Conservation (phyloP, 441 rosid genomes). For the Dalechampia spathulata region DNA sequence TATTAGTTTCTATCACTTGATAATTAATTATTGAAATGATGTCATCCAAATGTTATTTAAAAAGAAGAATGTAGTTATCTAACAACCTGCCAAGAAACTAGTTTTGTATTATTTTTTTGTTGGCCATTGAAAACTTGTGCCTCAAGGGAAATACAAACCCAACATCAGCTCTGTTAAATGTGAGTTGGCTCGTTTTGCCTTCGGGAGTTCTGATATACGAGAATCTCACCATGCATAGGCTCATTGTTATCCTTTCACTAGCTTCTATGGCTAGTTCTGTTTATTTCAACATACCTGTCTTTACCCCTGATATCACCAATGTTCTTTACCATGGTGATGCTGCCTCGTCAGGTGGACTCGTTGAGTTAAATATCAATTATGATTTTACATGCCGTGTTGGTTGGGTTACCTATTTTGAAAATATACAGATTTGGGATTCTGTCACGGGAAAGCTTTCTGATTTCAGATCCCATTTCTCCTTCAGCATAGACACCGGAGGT, state of each 20-base stretch:
- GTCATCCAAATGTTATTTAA: too few species aligned
- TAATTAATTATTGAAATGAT: too few species aligned
- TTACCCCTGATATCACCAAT: slow-evolving; percentile 7
- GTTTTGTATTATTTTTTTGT: too few species aligned
- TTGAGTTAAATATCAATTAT: slow-evolving; percentile 26
- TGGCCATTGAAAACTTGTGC: too few species aligned
- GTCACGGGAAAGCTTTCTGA: slow-evolving; percentile 24
- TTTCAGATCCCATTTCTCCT: slow-evolving; percentile 39
- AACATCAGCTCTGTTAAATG: too few species aligned
- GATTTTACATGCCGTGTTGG: slow-evolving; percentile 37
- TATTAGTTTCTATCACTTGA: too few species aligned
- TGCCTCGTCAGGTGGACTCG: slow-evolving; percentile 18
- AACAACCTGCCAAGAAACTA: too few species aligned
- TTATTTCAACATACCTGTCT: slow-evolving; percentile 21
- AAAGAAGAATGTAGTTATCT: too few species aligned
- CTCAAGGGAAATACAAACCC: too few species aligned
- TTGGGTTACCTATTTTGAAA: slow-evolving; percentile 33
- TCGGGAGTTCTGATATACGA: not conserved
- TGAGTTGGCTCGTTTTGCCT: too few species aligned
- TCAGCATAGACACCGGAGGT: slow-evolving; percentile 23
- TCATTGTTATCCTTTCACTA: slow-evolving; percentile 3
- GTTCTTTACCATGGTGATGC: slow-evolving; percentile 39
- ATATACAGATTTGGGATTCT: slow-evolving; percentile 39
- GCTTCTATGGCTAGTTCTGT: slow-evolving; percentile 13
- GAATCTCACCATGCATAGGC: not conserved